phyloP scores from a whole-genome alignment of 2,329 filamentous ascomycete species.

The Fusarium austroafricanum region DNA sequence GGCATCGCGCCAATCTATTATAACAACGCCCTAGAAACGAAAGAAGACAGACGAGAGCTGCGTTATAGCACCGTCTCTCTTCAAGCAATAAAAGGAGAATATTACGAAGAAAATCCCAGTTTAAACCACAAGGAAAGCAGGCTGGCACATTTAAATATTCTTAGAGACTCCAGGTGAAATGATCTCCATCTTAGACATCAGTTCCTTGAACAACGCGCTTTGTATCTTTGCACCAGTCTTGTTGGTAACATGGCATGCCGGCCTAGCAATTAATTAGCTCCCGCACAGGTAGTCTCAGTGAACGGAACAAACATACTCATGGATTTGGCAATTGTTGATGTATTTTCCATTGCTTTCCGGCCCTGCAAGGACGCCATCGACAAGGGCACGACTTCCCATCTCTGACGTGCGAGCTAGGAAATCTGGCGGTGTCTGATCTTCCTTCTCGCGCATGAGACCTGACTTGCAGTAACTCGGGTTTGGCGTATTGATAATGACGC shows the following conservation, averaged over 20 bases:
- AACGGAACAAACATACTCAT: constrained; percentile 26
- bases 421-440: not conserved
- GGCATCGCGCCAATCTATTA: too few species aligned
- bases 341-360: constrained; percentile 51
- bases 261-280: constrained; percentile 1
- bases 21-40: too few species aligned
- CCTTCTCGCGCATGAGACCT: constrained; percentile 37
- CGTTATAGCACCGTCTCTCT: too few species aligned
- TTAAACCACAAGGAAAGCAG: too few species aligned
- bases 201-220: constrained; percentile 49
- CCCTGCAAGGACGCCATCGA: constrained; percentile 47
- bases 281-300: fast-evolving
- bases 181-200: constrained; percentile 49
- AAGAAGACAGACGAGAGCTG: too few species aligned
- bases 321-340: constrained; percentile 49
- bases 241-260: constrained; percentile 49
- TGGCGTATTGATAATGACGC: constrained; percentile 53
- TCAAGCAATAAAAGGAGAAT: too few species aligned
- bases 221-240: constrained; percentile 48
- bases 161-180: constrained; percentile 26
- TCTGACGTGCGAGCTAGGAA: constrained; percentile 59
- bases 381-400: constrained; percentile 54
- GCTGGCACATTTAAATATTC: not conserved
- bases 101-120: too few species aligned
- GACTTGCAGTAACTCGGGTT: constrained; percentile 58